Evolutionary conservation across 768 basidiomycete genomes (phyloP).

Genomic region (Lactarius indigo): DNA sequence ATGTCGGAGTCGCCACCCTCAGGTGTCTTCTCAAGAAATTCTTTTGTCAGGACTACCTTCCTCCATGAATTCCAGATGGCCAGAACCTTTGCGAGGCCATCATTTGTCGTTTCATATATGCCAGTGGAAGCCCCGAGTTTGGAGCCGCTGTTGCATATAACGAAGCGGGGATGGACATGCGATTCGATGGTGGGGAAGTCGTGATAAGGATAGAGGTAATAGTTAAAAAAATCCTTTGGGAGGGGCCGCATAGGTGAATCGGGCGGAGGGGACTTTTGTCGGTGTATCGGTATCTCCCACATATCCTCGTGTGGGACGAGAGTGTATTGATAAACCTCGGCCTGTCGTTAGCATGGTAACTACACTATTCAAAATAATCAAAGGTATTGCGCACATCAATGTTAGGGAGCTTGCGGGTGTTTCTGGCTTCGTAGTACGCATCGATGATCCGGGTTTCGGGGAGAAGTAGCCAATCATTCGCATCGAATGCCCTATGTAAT

Average conservation of each 20-base stretch:
- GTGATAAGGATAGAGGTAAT: neutral
- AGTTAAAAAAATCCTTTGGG: neutral
- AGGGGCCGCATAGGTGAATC: neutral
- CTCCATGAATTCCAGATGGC: neutral
- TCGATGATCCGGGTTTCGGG: neutral
- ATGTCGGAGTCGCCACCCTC: too few species aligned
- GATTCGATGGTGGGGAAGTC: neutral
- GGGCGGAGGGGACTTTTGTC: neutral
- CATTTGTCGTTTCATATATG: neutral
- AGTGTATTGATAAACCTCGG: neutral
- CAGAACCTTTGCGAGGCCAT: neutral
- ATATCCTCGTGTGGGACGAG: neutral
- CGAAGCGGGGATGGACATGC: neutral
- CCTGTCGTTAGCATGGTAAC: neutral
- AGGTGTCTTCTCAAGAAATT: too few species aligned
- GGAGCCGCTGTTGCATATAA: neutral
- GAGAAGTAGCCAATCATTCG: neutral
- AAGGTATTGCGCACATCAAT: neutral
- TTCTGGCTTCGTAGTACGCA: neutral
- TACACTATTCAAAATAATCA: neutral
- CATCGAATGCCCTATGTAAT: too few species aligned
- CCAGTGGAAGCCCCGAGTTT: neutral
- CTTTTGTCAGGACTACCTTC: too few species aligned
- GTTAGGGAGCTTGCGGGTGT: neutral
- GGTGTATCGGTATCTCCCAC: neutral